Base-by-base conservation (phyloP, 345 rosid species). In the Hypericum androsaemum region DNA sequence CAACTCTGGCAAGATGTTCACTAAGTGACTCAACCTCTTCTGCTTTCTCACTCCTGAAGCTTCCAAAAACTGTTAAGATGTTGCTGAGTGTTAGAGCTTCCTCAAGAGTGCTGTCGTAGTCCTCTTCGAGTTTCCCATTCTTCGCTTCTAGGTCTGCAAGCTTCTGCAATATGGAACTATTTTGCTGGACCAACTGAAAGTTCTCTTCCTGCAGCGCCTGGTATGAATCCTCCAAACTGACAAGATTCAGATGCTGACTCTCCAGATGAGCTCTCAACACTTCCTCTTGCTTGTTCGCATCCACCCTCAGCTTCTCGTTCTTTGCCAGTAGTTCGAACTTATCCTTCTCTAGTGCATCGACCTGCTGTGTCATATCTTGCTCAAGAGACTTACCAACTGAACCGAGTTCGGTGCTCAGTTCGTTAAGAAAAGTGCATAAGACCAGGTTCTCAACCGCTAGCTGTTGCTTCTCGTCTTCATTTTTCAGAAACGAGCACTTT, bases 401-500 rank as follows among this genome's bases (percentile, higher is more conserved):
- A 67, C 74, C 76, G 13, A 78, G 47, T 52, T 81, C 72, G 17
- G 56, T 69, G 60, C 88, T 59, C 22, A 76, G 58, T 38, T 79
- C 83, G 57, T 62, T 66, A 46, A 88, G 71, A 39, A 83, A 64
- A 64, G 89, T 74, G 46, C 75, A 63, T 32, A 88, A 61, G 66
- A 92, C 82, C 0, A 76, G 74, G 71, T 90, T 90, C 79, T 87
- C 96, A 60, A 87, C 72, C 12, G 77, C 62, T 58, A 84, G 70
- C 51, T 59, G 70, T 49, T 81, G 87, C 69, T 61, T 81, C 69
- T 81, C 94, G 56, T 81, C 89, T 61, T 73, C 74, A 44, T 69
- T 69, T 36, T 37, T 66, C 47, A 63, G 67, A 52, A 78, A 66
- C 35, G 79, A 88, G 51, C 71, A 16, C 66, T 81, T 92, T 8